Evolutionary conservation across 371 early-diverging fungal species (phyloP).

Genomic region (Mucor lusitanicus): DNA sequence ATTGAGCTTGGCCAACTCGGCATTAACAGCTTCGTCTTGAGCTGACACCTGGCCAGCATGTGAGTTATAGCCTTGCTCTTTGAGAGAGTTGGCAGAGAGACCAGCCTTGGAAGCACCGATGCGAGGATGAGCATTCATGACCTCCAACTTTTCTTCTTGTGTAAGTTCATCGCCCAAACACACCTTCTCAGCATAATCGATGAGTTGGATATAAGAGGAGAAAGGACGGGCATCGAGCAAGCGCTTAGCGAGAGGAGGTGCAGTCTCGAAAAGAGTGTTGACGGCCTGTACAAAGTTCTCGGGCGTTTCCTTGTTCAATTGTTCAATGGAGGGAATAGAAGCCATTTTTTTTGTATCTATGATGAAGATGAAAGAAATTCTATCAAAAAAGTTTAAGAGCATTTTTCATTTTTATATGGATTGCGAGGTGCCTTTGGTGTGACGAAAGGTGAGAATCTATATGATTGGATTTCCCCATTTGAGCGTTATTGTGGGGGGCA

Average conservation of each 20-base stretch:
- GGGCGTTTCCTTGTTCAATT: slow-evolving; percentile 63
- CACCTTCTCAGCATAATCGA: slow-evolving; percentile 59
- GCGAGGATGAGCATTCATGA: slow-evolving; percentile 90
- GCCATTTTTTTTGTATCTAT: slow-evolving; percentile 14
- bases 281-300: slow-evolving; percentile 63
- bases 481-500: not conserved
- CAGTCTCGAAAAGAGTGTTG: slow-evolving; percentile 83
- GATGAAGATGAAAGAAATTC: not conserved
- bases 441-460: too few species aligned
- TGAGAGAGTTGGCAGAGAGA: slow-evolving; percentile 71
- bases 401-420: not conserved
- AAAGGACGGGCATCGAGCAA: slow-evolving; percentile 73
- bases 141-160: slow-evolving; percentile 64
- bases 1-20: slow-evolving; percentile 54
- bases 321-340: slow-evolving; percentile 67
- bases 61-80: slow-evolving; percentile 73
- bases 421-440: not conserved
- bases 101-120: slow-evolving; percentile 76
- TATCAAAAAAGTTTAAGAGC: not conserved
- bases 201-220: slow-evolving; percentile 61
- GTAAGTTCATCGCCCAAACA: slow-evolving; percentile 54
- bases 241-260: slow-evolving; percentile 77
- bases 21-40: slow-evolving; percentile 42
- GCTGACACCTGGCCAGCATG: slow-evolving; percentile 20
- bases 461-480: not conserved